Percentiles rank a stretch among this genome's conserved stretches.
phyloP scores from a whole-genome alignment of 2,329 filamentous ascomycete species.

The Trichoderma sp. region DNA sequence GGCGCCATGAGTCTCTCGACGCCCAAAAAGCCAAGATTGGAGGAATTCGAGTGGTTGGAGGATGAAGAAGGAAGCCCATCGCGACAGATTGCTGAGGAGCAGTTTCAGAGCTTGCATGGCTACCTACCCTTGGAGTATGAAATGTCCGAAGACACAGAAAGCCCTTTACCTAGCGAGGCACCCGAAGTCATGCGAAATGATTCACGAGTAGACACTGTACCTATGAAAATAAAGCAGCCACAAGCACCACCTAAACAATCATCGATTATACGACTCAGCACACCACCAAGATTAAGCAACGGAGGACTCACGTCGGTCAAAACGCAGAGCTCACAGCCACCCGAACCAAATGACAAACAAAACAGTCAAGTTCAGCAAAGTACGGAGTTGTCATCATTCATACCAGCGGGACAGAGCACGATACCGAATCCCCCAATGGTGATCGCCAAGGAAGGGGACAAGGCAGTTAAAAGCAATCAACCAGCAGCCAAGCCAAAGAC shows the following conservation, averaged over 20 bases:
- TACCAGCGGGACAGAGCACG: neutral
- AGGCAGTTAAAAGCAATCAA: neutral
- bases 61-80: slow-evolving; percentile 35
- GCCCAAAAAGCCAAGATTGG: slow-evolving; percentile 36
- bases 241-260: neutral
- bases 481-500: neutral
- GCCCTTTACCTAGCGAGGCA: neutral
- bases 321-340: neutral
- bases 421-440: neutral
- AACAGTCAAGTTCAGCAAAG: neutral
- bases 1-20: slow-evolving; percentile 40
- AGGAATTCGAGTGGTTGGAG: slow-evolving; percentile 35
- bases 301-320: neutral
- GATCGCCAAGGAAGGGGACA: neutral
- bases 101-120: slow-evolving; percentile 13
- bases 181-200: neutral
- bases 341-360: neutral
- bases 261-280: neutral
- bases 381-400: neutral
- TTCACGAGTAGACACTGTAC: neutral
- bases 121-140: slow-evolving; percentile 13
- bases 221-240: neutral
- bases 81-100: slow-evolving; percentile 32
- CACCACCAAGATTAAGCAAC: neutral
- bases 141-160: neutral